Conservation (phyloP, 2,329 filamentous ascomycete species). For the Fusarium subglutinans region DNA sequence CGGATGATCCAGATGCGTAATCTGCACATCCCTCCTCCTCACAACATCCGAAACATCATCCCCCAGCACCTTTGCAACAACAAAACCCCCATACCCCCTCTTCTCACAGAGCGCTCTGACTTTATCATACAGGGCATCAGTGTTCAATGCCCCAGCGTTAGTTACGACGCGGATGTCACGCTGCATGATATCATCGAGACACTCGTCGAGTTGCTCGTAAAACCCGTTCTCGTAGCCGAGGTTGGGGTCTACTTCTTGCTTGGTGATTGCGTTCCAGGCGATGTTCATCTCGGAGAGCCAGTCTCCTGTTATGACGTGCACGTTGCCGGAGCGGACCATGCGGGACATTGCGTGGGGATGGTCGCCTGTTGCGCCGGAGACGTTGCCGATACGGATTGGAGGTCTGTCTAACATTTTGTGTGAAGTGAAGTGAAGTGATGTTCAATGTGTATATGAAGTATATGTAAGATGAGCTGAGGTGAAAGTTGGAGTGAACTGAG, state of each 20-base stretch:
- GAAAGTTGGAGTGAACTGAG: not conserved
- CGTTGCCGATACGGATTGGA: slow-evolving; percentile 47
- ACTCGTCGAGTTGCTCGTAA: slow-evolving; percentile 54
- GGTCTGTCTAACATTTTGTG: slow-evolving; percentile 42
- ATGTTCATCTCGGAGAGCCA: slow-evolving; percentile 61
- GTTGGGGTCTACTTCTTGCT: slow-evolving; percentile 45
- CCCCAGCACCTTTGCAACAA: slow-evolving; percentile 51
- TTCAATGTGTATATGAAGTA: not conserved
- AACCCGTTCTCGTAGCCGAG: slow-evolving; percentile 51
- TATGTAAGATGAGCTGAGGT: not conserved
- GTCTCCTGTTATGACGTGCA: slow-evolving; percentile 52
- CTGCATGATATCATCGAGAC: slow-evolving; percentile 48
- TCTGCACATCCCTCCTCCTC: slow-evolving; percentile 17
- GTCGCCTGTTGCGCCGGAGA: slow-evolving; percentile 48
- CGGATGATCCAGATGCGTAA: slow-evolving; percentile 45
- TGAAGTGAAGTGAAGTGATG: not conserved
- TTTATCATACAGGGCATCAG: slow-evolving; percentile 44
- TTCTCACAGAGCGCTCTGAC: slow-evolving; percentile 44
- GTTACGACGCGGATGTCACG: slow-evolving; percentile 50
- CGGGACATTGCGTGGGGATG: slow-evolving; percentile 47
- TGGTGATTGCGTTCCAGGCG: slow-evolving; percentile 52
- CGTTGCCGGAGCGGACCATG: slow-evolving; percentile 44
- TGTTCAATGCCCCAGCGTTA: slow-evolving; percentile 53
- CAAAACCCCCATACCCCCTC: slow-evolving; percentile 42
- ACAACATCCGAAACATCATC: slow-evolving; percentile 50